Conservation (phyloP, 306 rosid genomes). For the Vicia villosa region DNA sequence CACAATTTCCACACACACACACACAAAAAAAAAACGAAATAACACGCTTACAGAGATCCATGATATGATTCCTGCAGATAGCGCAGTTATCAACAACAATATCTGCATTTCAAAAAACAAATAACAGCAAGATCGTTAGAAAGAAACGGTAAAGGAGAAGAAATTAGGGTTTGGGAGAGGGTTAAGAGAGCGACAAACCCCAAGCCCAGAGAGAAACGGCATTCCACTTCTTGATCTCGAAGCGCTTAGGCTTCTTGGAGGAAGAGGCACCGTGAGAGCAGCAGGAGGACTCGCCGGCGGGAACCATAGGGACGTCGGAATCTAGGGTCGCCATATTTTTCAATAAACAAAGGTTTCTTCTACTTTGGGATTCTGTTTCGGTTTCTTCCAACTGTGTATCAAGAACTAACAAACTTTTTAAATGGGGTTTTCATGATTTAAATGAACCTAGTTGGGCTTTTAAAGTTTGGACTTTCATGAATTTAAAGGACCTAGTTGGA, state of each 20-base stretch:
- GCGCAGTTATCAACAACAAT: slow-evolving; percentile 94
- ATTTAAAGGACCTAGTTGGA: no score
- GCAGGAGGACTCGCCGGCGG: slow-evolving; percentile 69
- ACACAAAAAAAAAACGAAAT: background rate
- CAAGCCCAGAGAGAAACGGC: slow-evolving; percentile 94
- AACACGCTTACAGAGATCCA: slow-evolving; percentile 78
- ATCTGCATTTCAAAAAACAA: slow-evolving; percentile 45
- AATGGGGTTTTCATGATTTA: background rate
- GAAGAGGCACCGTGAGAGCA: slow-evolving; percentile 48
- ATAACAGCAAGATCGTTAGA: background rate
- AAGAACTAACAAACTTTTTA: background rate
- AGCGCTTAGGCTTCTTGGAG: slow-evolving; percentile 71
- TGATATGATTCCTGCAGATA: slow-evolving; percentile 88
- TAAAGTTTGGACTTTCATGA: background rate
- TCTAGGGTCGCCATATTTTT: slow-evolving; percentile 63
- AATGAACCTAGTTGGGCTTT: background rate
- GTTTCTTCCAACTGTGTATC: background rate
- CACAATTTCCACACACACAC: background rate
- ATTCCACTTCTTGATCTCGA: slow-evolving; percentile 94
- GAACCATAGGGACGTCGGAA: slow-evolving; percentile 70
- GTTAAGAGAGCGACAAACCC: slow-evolving; percentile 50
- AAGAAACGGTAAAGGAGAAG: slow-evolving; percentile 7
- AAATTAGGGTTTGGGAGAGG: slow-evolving; percentile 37
- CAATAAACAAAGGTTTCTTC: background rate
- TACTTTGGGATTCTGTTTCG: background rate